Base-by-base conservation (phyloP, 139 green algal species). In the Yamagishiella unicocca region DNA sequence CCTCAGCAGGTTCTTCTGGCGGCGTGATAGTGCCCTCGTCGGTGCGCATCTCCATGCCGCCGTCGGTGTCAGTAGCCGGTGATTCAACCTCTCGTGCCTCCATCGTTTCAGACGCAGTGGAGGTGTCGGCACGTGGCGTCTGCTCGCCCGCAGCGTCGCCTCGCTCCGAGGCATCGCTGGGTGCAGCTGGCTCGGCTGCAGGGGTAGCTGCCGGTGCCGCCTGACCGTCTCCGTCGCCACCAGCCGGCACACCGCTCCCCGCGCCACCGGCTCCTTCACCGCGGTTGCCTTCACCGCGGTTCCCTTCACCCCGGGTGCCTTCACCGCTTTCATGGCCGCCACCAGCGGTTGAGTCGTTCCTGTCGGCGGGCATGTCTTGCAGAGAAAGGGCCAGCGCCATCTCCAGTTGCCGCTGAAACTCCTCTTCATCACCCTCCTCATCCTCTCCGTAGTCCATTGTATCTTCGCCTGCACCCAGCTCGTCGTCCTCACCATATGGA, bases 321-420 rank as follows among this genome's bases (percentile, higher is more conserved):
- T 12, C 50, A 58, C 14, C 50, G 50, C 50, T 17, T 17, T 17
- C 50, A 58, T 12, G 14, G 12, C 14, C 50, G 17, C 50, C 50
- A 68, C 58, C 58, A 68, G 58, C 25, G 4, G 9, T 24, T 12
- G 38, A 6, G 24, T 43, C 22, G 25, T 38, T 40, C 42, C 7
- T 21, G 19, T 58, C 61, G 3, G 61, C 42, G 8, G 61, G 31
- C 22, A 77, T 50, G n/a, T 77, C 80, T 43, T 86, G 64, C 21
- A 86, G 64, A 8, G 80, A 86, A 35, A 86, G 64, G 21, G 62
- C 80, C n/a, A 86, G 43, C 21, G 80, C 80, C 64, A 86, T 66
- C 31, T 50, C 64, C 24, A 86, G 64, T 43, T 86, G 80, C 43
- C 80, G 80, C 66, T 86, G 62, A 40, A 86, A 86, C 24, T 78